Conservation (phyloP, 1,284 basidiomycete species). For the Cerrena zonata region DNA sequence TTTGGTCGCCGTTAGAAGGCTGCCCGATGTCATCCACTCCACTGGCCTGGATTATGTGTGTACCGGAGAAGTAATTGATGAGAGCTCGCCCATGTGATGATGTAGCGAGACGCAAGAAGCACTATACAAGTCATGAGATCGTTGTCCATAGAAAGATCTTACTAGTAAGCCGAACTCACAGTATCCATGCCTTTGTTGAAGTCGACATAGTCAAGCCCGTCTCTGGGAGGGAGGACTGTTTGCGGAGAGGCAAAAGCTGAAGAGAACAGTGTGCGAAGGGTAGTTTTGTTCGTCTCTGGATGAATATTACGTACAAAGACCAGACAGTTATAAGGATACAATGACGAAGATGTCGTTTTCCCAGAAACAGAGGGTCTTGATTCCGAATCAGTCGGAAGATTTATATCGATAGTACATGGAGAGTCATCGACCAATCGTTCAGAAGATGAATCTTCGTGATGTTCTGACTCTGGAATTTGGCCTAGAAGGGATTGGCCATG, state of each 20-base stretch:
- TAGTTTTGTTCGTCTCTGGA: conserved; percentile 70
- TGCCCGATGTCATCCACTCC: conserved; percentile 30
- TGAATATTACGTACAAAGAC: conserved; percentile 66
- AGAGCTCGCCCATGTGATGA: conserved; percentile 43
- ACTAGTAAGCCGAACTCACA: conserved; percentile 33
- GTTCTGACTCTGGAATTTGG: conserved; percentile 24
- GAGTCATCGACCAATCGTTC: no score
- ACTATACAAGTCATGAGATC: conserved; percentile 39
- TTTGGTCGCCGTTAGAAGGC: conserved; percentile 7
- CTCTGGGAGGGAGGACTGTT: conserved; percentile 4
- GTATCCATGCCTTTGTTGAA: conserved; percentile 71
- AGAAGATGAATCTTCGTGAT: neutral
- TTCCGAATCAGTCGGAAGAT: neutral
- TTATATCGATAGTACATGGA: no score
- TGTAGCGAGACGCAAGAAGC: conserved; percentile 62
- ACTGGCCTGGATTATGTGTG: conserved; percentile 35
- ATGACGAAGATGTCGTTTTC: conserved; percentile 23
- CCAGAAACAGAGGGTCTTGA: neutral
- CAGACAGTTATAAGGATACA: conserved; percentile 60
- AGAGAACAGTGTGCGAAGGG: conserved; percentile 55
- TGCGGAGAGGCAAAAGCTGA: conserved; percentile 29
- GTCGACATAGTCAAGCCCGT: conserved; percentile 67
- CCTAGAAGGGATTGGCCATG: conserved; percentile 49
- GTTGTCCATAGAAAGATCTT: neutral
- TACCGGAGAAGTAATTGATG: conserved; percentile 37